Base-by-base conservation (phyloP, 2,329 filamentous ascomycete genomes). In the Aspergillus proliferans region DNA sequence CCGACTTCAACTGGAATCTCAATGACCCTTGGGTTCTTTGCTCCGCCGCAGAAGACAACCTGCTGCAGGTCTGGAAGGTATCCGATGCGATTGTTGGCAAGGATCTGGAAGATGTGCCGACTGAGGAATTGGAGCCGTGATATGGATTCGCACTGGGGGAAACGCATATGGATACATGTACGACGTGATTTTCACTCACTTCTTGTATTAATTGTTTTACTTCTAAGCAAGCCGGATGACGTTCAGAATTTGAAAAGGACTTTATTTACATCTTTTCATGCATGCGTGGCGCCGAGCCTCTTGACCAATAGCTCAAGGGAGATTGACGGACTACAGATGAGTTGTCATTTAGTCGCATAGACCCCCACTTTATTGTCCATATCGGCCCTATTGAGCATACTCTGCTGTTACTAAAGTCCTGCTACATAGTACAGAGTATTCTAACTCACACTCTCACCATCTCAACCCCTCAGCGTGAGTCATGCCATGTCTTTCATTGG, bases 11-110 rank as follows among this genome's bases (percentile, higher is more conserved):
- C 72, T 98, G 92, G 92, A 98, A 98, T 71, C 83, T 84, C 58
- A 95, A 95, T 66, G 90, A 96, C 62, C 91, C 92, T 4, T 98
- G 94, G 94, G 82, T 96, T 48, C 87, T 98, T 58, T 91, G 90
- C 68, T 95, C 88, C 52, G 91, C 93, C 14, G 93, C 92, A 1
- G 94, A 98, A 67, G 93, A 98, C 73, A 98, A 98, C 65, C 77
- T 97, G 57, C 80, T 98, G 54, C 93, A 98, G 71, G 88, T 96
- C 59, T 97, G 88, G 88, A 91, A 88, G 71, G 86, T 90, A 19
- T 84, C 87, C 3, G 85, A 89, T 62, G 82, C 87, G 2, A 91
- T 93, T 65, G 86, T 92, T 33, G 85, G 84, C 55, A 86, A 84
- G 59, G 87, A 91, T 63, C 76, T 87, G 54, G 82, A 83, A 36